Base-by-base conservation (phyloP, 192 early-diverging fungal genomes). In the Backusella psychrophila region DNA sequence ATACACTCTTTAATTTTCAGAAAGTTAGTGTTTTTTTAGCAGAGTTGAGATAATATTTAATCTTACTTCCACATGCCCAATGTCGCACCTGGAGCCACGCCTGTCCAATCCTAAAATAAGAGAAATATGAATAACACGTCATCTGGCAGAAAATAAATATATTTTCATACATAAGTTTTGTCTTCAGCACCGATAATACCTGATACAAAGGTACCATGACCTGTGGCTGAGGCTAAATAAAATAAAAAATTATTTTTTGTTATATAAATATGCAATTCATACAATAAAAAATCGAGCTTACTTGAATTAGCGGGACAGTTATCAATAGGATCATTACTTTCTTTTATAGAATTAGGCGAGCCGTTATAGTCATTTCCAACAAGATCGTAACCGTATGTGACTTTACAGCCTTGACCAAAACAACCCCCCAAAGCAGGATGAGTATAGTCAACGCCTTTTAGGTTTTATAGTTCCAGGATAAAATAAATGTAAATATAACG, bases 51-150 rank as follows among this genome's bases (percentile, higher is more conserved):
- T 69, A 23, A 19, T 46, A 35, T 68, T 52, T n/a, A n/a, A 33
- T 39, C 73, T 56, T 79, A 79, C 78, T 94, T 88, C 87, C 93
- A 98, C 15, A 87, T 89, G 19, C 93, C 93, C 31, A 97, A 79
- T 1, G 87, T 93, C 26, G 90, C 89, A 17, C 77, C 84, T n/a
- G 89, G 92, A 0, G 89, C 90, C n/a, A 93, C 89, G 4, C 90
- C 91, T 0, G 83, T 80, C 33, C 87, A 89, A 66, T 75, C 72
- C 81, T 82, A 59, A 71, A 38, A 4, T 82, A 81, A 74, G 26
- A 39, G 41, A 52, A 68, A 6, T 35, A 63, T 65, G 26, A 66
- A 35, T 15, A 67, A 46, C 46, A 69, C 44, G 31, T 49, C 31
- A 77, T 34, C 3, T 31, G 12, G 41, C 35, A 41, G 11, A 39